A percentile compares a stretch with the other conserved stretches of the same genome.
Conservation (phyloP, 331 rosid genomes). For the Malus hybrid region DNA sequence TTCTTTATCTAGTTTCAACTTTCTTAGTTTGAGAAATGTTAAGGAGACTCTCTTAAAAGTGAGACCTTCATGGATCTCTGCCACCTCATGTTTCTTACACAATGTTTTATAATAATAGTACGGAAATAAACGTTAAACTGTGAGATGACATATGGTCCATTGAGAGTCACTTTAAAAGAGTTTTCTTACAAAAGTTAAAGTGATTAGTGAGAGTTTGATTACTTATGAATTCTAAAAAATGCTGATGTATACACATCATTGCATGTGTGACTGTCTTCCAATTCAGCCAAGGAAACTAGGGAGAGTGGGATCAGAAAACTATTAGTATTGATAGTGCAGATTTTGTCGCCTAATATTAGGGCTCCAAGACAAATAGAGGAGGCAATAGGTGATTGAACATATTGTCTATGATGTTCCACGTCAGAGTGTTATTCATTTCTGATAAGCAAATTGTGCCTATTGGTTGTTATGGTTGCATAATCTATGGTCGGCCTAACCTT, state of each 20-base stretch:
- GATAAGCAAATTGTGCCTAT: conserved; percentile 15
- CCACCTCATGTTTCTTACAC: too few relatives aligned
- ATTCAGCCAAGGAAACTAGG: not conserved
- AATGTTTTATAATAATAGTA: too few relatives aligned
- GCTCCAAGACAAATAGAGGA: too few relatives aligned
- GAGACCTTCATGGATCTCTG: too few relatives aligned
- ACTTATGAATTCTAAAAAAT: too few relatives aligned
- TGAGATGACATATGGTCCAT: too few relatives aligned
- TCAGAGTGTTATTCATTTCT: conserved; percentile 19
- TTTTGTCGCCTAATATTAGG: too few relatives aligned
- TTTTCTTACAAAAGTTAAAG: too few relatives aligned
- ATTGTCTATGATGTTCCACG: conserved; percentile 12
- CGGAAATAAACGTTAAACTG: too few relatives aligned
- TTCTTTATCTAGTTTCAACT: not conserved
- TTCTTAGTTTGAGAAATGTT: too few relatives aligned
- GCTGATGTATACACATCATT: not conserved
- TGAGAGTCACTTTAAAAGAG: too few relatives aligned
- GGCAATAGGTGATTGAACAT: not conserved
- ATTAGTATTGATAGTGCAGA: not conserved
- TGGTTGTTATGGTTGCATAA: conserved; percentile 1
- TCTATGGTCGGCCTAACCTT: conserved; percentile 4
- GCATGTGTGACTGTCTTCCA: not conserved
- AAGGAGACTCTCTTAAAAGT: too few relatives aligned
- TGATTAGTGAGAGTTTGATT: not conserved
- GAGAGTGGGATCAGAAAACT: not conserved